These are phyloP conservation scores for Cladosporium cucumerinum DNA, from an alignment of 2,329 filamentous ascomycete species.

Conservation along the genomic window DNA sequence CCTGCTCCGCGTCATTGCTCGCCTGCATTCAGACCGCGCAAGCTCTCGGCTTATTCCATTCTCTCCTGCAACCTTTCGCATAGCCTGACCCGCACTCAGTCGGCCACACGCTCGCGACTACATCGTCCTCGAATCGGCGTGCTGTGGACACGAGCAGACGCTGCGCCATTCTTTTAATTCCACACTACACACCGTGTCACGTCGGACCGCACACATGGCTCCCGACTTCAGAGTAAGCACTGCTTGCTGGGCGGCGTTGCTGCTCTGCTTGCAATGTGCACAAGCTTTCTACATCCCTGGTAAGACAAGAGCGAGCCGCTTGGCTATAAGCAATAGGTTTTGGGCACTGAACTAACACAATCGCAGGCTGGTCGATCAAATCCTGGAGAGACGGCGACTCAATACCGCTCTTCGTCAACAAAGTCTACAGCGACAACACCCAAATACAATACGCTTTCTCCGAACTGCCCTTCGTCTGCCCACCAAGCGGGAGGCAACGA, in stretches of 20 bases:
- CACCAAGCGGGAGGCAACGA: slow-evolving; percentile 65
- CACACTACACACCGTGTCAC: neutral
- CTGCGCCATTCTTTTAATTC: slow-evolving; percentile 11
- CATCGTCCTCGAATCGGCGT: neutral
- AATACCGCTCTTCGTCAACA: slow-evolving; percentile 85
- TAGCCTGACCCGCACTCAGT: neutral
- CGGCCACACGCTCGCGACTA: neutral
- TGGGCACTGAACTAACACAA: neutral
- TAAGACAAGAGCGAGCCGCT: slow-evolving; percentile 41
- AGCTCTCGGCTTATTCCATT: neutral
- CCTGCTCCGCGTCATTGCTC: neutral
- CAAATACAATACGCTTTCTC: slow-evolving; percentile 90
- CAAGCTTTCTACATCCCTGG: slow-evolving; percentile 84
- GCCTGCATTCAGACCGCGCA: neutral
- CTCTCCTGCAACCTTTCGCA: neutral
- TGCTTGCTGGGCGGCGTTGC: slow-evolving; percentile 45
- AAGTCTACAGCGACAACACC: slow-evolving; percentile 84
- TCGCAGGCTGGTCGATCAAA: slow-evolving; percentile 73
- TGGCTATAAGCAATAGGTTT: neutral
- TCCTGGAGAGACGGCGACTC: slow-evolving; percentile 73
- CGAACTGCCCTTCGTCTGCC: slow-evolving; percentile 83
- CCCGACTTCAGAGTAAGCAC: slow-evolving; percentile 39
- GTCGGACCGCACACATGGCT: slow-evolving; percentile 30
- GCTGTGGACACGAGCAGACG: neutral
- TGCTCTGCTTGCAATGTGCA: slow-evolving; percentile 48